Conservation (phyloP, 1,139 yeast species). For the Kurtzmaniella quercitrusa region DNA sequence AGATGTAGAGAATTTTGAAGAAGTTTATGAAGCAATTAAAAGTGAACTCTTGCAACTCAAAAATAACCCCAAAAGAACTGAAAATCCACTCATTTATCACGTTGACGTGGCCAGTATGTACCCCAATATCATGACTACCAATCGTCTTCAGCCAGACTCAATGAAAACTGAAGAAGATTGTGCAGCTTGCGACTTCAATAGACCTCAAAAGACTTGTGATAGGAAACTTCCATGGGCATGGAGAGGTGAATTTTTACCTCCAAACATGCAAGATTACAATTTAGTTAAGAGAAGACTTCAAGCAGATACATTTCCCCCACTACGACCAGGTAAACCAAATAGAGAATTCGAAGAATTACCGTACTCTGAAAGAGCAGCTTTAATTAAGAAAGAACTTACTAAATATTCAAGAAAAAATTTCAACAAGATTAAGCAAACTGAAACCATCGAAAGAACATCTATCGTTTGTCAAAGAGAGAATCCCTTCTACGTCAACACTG, state of each 20-base stretch:
- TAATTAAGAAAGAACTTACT: conserved; percentile 72
- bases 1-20: conserved; percentile 78
- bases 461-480: conserved; percentile 96
- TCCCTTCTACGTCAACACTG: conserved; percentile 95
- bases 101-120: conserved; percentile 99
- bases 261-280: conserved; percentile 85
- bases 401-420: conserved; percentile 86
- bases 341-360: conserved; percentile 72
- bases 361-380: conserved; percentile 71
- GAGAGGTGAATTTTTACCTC: conserved; percentile 96
- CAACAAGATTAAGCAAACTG: conserved; percentile 74
- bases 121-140: conserved; percentile 97
- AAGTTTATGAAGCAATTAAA: conserved; percentile 58
- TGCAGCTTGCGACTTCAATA: conserved; percentile 94
- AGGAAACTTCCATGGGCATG: conserved; percentile 93
- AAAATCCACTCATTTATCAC: conserved; percentile 86
- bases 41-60: conserved; percentile 54
- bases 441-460: conserved; percentile 85
- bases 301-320: conserved; percentile 71
- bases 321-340: conserved; percentile 50
- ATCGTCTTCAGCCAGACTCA: conserved; percentile 96
- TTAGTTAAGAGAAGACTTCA: conserved; percentile 85
- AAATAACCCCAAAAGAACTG: conserved; percentile 60
- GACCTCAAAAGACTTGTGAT: conserved; percentile 93
- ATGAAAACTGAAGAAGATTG: conserved; percentile 95